Percentiles rank a stretch among this genome's conserved stretches.
Evolutionary conservation across 495 filamentous ascomycete genomes (phyloP).

Genomic region (Aspergillus coremiiformis): DNA sequence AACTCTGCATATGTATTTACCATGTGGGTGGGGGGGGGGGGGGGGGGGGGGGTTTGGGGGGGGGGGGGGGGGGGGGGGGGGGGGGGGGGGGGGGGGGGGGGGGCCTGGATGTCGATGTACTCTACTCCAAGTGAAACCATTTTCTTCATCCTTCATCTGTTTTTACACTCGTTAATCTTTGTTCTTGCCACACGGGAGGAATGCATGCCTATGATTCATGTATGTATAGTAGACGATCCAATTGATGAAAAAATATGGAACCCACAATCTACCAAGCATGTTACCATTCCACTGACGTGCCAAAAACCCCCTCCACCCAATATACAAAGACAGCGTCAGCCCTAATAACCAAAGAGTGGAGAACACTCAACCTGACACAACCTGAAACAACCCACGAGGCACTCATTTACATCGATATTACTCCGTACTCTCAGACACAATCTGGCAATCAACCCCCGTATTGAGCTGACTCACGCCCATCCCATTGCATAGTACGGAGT

Average conservation of each 20-base stretch:
- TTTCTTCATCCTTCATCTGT: not conserved
- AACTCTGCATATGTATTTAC: conserved; percentile 3
- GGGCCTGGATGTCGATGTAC: conserved; percentile 7
- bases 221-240: conserved; percentile 19
- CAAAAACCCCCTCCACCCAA: not conserved
- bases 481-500: no score
- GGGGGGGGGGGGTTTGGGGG: not conserved
- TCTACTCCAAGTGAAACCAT: conserved; percentile 1
- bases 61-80: not conserved
- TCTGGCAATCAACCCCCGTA: no score
- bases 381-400: conserved; percentile 1
- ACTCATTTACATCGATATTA: no score
- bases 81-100: not conserved
- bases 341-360: not conserved
- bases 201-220: conserved; percentile 9
- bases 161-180: not conserved
- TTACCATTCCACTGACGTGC: not conserved
- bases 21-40: not conserved
- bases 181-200: not conserved
- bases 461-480: no score
- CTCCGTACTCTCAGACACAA: no score
- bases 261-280: not conserved
- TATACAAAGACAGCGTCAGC: not conserved
- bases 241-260: conserved; percentile 4
- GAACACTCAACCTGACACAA: not conserved